Evolutionary conservation across 129 eudicot species (phyloP).

Genomic region (Flaveria robusta): DNA sequence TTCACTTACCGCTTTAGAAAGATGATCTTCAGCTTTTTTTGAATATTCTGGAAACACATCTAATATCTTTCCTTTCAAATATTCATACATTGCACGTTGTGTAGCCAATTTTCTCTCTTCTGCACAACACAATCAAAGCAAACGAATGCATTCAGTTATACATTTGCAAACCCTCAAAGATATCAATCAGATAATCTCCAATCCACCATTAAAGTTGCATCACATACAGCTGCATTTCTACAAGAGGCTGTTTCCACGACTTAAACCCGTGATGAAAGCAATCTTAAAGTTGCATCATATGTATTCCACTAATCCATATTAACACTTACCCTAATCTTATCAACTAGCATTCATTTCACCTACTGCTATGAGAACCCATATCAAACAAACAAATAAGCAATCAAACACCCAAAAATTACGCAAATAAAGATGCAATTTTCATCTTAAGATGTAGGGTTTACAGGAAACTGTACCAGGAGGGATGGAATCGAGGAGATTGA

Average conservation of each 20-base stretch:
- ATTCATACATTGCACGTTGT: conserved; percentile 82
- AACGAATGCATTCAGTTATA: neutral
- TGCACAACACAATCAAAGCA: conserved; percentile 35
- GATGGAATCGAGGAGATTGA: conserved; percentile 75
- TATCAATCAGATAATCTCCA: neutral
- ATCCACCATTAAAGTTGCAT: neutral
- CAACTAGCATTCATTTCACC: conserved; percentile 3
- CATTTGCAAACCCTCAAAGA: neutral
- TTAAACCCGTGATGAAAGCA: too few species aligned
- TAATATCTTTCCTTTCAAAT: conserved; percentile 80
- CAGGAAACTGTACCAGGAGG: conserved; percentile 56
- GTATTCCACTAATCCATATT: conserved; percentile 6
- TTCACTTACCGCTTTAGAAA: conserved; percentile 86
- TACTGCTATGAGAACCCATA: neutral
- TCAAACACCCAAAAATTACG: neutral
- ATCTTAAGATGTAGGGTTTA: conserved; percentile 1
- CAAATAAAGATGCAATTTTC: neutral
- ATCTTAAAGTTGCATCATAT: neutral
- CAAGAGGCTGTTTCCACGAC: too few species aligned
- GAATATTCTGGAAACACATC: conserved; percentile 86
- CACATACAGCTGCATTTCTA: neutral
- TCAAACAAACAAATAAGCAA: neutral
- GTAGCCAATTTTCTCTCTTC: conserved; percentile 66
- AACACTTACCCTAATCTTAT: conserved; percentile 12
- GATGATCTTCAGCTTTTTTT: conserved; percentile 97